A percentile compares a stretch with the other conserved stretches of the same genome.
Conservation (phyloP, 495 filamentous ascomycete genomes). For the Penicillium soppii region DNA sequence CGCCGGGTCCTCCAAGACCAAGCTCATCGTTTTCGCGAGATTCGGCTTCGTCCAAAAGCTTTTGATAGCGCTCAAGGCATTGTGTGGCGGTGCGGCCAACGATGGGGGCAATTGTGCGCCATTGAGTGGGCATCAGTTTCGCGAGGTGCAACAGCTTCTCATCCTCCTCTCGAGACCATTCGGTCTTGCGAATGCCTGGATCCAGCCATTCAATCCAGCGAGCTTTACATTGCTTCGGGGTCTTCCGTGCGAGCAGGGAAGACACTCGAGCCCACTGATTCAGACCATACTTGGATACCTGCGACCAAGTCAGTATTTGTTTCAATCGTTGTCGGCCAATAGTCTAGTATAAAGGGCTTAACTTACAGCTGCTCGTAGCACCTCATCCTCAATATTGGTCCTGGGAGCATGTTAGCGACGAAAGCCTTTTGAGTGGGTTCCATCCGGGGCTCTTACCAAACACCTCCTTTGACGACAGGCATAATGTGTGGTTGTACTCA, state of each 20-base stretch:
- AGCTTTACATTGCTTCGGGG: conserved; percentile 98
- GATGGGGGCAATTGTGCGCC: conserved; percentile 96
- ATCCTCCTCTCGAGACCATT: conserved; percentile 98
- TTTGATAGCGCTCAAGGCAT: conserved; percentile 95
- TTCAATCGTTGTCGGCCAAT: neutral
- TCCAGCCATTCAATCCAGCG: conserved; percentile 98
- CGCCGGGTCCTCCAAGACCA: conserved; percentile 85
- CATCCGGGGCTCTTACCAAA: conserved; percentile 69
- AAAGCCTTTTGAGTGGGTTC: conserved; percentile 1
- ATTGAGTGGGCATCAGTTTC: conserved; percentile 98
- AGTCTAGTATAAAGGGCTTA: neutral
- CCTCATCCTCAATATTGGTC: conserved; percentile 87
- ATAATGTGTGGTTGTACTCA: conserved; percentile 46
- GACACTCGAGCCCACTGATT: conserved; percentile 99
- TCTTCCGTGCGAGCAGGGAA: conserved; percentile 94
- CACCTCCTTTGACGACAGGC: conserved; percentile 97
- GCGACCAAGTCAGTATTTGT: conserved; percentile 23
- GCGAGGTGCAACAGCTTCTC: conserved; percentile 95
- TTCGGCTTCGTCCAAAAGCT: conserved; percentile 93
- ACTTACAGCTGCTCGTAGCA: conserved; percentile 80
- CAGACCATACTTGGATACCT: conserved; percentile 92
- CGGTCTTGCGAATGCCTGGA: conserved; percentile 94
- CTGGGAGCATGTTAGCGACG: conserved; percentile 30
- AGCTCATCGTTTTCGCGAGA: conserved; percentile 80
- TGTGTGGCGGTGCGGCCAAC: conserved; percentile 95